phyloP scores from a whole-genome alignment of 2,329 filamentous ascomycete species.

The Dendrostoma leiphaemia region DNA sequence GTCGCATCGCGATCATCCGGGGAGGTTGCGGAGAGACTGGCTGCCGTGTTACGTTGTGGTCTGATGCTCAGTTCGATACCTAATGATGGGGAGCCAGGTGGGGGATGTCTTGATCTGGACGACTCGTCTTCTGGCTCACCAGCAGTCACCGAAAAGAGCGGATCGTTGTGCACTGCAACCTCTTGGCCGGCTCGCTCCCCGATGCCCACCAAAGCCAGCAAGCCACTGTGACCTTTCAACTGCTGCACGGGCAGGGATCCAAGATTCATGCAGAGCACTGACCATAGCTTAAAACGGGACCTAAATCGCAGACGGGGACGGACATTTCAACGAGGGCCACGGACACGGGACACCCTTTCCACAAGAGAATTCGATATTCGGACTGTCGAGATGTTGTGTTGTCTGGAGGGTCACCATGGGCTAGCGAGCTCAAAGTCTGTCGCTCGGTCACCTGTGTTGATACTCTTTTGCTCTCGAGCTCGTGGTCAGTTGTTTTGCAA shows the following conservation, averaged over 20 bases:
- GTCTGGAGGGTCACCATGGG: too few species aligned
- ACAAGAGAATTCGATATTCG: not conserved
- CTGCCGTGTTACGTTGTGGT: not conserved
- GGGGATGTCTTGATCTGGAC: constrained; percentile 10
- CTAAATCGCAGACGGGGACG: not conserved
- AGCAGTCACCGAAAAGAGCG: not conserved
- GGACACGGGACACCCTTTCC: not conserved
- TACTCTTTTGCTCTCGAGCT: not conserved
- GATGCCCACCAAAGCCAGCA: not conserved
- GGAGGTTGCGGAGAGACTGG: not conserved
- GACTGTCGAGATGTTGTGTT: not conserved
- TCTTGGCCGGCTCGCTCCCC: constrained; percentile 3
- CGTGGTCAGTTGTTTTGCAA: not conserved
- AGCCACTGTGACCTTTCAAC: not conserved
- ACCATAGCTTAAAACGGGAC: constrained; percentile 14
- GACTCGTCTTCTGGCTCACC: not conserved
- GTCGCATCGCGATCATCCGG: constrained; percentile 4
- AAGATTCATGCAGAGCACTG: constrained; percentile 8
- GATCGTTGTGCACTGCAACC: constrained; percentile 13
- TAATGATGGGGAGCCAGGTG: constrained; percentile 7
- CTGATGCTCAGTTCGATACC: constrained; percentile 10
- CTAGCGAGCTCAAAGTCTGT: too few species aligned
- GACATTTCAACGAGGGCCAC: not conserved
- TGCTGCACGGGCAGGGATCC: not conserved
- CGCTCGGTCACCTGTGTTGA: too few species aligned